Evolutionary conservation across 2,329 filamentous ascomycete genomes (phyloP), one percentile per base, ranked within the genome.

Genomic region (Fusarium sp.): DNA sequence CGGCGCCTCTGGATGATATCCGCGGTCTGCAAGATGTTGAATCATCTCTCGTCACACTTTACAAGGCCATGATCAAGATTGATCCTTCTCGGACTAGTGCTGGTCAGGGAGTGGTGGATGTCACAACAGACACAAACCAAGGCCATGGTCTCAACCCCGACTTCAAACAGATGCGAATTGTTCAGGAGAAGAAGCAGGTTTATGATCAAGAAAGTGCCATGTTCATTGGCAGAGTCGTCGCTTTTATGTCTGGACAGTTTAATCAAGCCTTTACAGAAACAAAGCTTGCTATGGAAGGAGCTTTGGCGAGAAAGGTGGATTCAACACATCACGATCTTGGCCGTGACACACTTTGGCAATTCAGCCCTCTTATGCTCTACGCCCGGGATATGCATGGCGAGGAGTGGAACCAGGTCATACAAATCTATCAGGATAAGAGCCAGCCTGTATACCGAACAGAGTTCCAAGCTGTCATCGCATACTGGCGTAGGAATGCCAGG

Each of bases 61-160:
- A 96, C 81, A 96, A 92, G 78, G 96, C 95, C 10, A 94, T 98
- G 90, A 85, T 92, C 72, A 97, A 94, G 67, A 98, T 98, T 59
- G 94, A 98, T 76, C 94, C 95, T 2, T 89, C 90, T 10, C 88
- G 95, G 47, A 88, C 91, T 54, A 82, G 81, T 56, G 79, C 81
- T 57, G 85, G 86, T 58, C 76, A 82, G 24, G 79, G 82, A 56
- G 86, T 84, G 73, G 84, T 80, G 68, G 85, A 87, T 58, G 75
- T 82, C 18, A 84, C 85, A 62, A 78, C 82, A 9, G 79, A 81
- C 41, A 69, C 74, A 3, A 79, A 81, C 32, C 84, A 85, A 56
- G 77, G 81, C 15, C 80, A 81, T 27, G 84, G 85, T 7, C 88
- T 92, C 40, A 90, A 92, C 73, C 90, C 87, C 54, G 92, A 94